These are phyloP conservation scores for Hanseniaspora sp. DNA, from an alignment of 1,139 yeast genomes.

Conservation along the genomic window DNA sequence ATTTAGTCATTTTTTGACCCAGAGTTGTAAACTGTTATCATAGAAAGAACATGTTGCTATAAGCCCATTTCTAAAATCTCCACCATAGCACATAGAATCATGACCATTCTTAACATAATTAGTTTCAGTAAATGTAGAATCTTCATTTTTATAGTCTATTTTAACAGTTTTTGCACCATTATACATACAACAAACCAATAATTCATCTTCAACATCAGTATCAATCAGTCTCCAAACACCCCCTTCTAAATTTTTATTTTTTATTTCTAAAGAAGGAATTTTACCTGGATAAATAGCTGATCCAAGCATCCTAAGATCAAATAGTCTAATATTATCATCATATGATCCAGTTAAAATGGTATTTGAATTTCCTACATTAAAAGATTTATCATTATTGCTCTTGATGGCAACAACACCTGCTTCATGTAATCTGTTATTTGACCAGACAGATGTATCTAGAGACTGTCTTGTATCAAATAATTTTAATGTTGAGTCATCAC, in stretches of 20 bases:
- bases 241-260: constrained; percentile 57
- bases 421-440: constrained; percentile 52
- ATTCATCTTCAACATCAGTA: constrained; percentile 35
- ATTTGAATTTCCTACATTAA: constrained; percentile 34
- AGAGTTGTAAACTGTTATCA: constrained; percentile 66
- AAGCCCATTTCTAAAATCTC: constrained; percentile 60
- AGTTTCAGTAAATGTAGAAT: constrained; percentile 30
- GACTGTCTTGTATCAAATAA: constrained; percentile 57
- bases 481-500: constrained; percentile 69
- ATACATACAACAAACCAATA: constrained; percentile 85
- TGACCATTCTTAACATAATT: constrained; percentile 56
- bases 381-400: constrained; percentile 22
- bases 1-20: constrained; percentile 36
- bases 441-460: constrained; percentile 41
- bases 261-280: constrained; percentile 23
- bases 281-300: constrained; percentile 27
- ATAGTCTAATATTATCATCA: constrained; percentile 61
- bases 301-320: constrained; percentile 52
- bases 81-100: constrained; percentile 90
- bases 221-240: constrained; percentile 92
- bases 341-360: constrained; percentile 82
- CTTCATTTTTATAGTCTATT: constrained; percentile 25
- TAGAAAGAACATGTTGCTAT: constrained; percentile 82
- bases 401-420: constrained; percentile 80
- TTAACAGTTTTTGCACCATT: constrained; percentile 71